Base-by-base conservation (phyloP, 371 early-diverging fungal genomes). In the Lichtheimia ramosa region DNA sequence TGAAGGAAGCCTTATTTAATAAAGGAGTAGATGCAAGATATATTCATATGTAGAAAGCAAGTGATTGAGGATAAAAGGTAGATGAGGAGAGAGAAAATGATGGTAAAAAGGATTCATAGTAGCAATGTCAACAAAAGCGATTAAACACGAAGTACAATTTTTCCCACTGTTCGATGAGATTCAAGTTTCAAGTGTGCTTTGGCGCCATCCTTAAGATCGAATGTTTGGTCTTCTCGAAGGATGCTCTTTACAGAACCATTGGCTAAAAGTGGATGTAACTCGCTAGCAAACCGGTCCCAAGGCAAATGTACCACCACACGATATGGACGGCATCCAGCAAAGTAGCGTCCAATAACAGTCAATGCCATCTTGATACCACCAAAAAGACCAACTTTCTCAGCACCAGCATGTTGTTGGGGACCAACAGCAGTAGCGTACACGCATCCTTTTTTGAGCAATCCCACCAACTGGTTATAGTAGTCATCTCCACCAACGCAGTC, bases 401-500 rank as follows among this genome's bases (percentile, higher is more conserved):
- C 48, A 7, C 72, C 77, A 40, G 50, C 28, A 43, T 68, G 64
- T 34, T 58, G 43, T 7, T 70, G 24, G 8, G 77, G 74, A 12
- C 83, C 82, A 3, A 74, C 82, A 2, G 85, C 74, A 13, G 82
- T 74, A 5, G 63, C 51, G 34, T 70, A 84, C 6, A 70, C 55
- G 24, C 81, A 80, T 39, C 46, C 69, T 14, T 57, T 62, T 61
- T 65, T 68, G 4, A 82, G 58, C 3, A 77, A 56, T 23, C 62
- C 64, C 14, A 51, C 56, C 7, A 79, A 46, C 6, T 68, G 27
- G 2, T 61, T 63, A 40, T 73, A 82, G 40, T 82, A 82, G 0
- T 69, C 65, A 15, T 83, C 83, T 5, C 83, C 83, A 24, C 83
- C 85, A 23, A 85, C 83, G 25, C 71, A 69, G 56, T 85, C 85